Base-by-base conservation (phyloP, 169 alveolate species). In the Toxoplasma gondii region DNA sequence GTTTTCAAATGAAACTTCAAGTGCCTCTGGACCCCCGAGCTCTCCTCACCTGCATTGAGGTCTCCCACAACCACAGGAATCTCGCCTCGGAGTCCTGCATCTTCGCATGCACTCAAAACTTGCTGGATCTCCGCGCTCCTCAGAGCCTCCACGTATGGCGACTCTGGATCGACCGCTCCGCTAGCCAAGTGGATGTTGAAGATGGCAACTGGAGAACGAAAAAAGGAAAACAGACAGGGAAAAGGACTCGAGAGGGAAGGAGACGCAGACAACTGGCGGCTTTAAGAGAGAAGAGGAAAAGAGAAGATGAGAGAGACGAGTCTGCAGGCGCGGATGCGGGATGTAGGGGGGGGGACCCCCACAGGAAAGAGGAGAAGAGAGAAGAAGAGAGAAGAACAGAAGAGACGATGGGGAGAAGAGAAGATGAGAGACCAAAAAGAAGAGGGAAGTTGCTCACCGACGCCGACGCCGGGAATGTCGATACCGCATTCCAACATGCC, bases 111-210 rank as follows among this genome's bases (percentile, higher is more conserved):
- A 67, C 94, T 96, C 92, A 98, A 92, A 31, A 98, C 97, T 88
- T 98, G 98, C 80, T 96, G 97, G 36, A 98, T 97, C 93, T 98
- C 99, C 78, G 96, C 97, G 92, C 96, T 96, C 88, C 99, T 88
- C 67, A 98, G 96, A 87, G 96, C 96, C 93, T 97, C 99, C 24
- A 98, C 96, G 87, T 96, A 97, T 38, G 96, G 96, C 29, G 99
- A 97, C 93, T 97, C 98, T 12, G 99, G 98, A 80, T 97, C 97
- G 58, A 96, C 97, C 44, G 98, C 97, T n/a, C 98, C 99, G 90
- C 98, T 97, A 41, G 99, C 99, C 98, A 98, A 93, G 88, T 98
- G 99, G 93, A 98, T 97, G 86, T 98, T 98, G 80, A 97, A 96
- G 88, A 98, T 90, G 70, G 98, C 97, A 44, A 97, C 95, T 87